These are phyloP conservation scores for Biscogniauxia mediterranea DNA, from an alignment of 2,329 filamentous ascomycete species.

Conservation along the genomic window DNA sequence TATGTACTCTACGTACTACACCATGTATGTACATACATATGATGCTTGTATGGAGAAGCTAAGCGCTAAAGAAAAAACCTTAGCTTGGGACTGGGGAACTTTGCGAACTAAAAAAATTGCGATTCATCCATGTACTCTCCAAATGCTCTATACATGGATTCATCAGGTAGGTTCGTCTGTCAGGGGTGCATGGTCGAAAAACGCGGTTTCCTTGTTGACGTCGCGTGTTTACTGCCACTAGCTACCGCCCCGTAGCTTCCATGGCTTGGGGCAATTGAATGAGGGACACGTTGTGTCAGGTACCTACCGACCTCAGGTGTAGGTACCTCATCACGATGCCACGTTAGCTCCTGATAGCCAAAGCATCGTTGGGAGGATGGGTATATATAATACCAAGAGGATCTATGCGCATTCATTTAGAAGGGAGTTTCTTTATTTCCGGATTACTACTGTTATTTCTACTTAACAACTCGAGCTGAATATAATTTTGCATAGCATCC, in stretches of 20 bases:
- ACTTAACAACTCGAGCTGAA: no score
- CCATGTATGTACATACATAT: no score
- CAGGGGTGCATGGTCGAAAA: neutral
- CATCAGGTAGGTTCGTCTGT: no score
- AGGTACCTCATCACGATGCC: neutral
- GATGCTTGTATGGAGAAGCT: neutral
- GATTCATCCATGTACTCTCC: neutral
- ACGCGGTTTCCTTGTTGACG: slow-evolving; percentile 10
- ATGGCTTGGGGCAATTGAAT: slow-evolving; percentile 11
- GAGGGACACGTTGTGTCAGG: neutral
- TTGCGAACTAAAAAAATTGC: neutral
- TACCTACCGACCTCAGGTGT: neutral
- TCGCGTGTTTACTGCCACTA: slow-evolving; percentile 15
- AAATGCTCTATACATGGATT: neutral
- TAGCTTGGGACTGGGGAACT: no score
- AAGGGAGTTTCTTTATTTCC: neutral
- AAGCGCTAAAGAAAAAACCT: neutral
- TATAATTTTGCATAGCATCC: neutral
- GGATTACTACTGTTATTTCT: no score
- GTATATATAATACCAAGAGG: neutral
- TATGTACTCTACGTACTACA: no score
- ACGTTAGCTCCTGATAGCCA: neutral
- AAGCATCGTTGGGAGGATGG: neutral
- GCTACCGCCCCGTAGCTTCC: slow-evolving; percentile 2
- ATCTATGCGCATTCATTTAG: neutral